phyloP scores from a whole-genome alignment of 257 asterid genomes.

The Schizonepeta tenuifolia region DNA sequence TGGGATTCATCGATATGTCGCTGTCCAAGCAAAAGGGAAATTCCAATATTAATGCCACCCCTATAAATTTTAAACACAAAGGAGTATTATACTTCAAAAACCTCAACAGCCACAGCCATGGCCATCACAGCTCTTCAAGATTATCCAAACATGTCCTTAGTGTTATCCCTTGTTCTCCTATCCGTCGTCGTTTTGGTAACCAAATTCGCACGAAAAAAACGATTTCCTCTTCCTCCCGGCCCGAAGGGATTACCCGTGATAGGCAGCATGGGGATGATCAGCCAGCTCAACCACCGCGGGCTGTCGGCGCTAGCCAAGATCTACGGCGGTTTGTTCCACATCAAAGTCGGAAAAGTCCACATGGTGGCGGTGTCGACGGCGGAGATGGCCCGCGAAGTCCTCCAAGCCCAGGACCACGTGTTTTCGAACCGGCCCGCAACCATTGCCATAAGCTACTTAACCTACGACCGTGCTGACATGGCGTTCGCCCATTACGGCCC shows the following conservation, averaged over 20 bases:
- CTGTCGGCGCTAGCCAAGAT: slow-evolving; percentile 60
- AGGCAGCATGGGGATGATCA: slow-evolving; percentile 66
- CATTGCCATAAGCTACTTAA: slow-evolving; percentile 59
- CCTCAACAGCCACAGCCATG: slow-evolving; percentile 16
- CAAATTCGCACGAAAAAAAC: not conserved
- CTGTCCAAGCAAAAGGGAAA: not conserved
- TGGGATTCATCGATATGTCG: not conserved
- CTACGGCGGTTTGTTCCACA: slow-evolving; percentile 73
- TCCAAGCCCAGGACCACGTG: slow-evolving; percentile 73
- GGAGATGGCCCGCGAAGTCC: slow-evolving; percentile 69
- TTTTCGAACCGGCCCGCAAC: slow-evolving; percentile 81
- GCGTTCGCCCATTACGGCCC: slow-evolving; percentile 90
- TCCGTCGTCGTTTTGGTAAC: slow-evolving; percentile 15
- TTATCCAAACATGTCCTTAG: slow-evolving; percentile 31
- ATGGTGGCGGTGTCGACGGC: slow-evolving; percentile 71
- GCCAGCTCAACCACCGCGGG: slow-evolving; percentile 71
- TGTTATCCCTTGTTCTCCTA: slow-evolving; percentile 7
- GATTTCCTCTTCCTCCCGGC: slow-evolving; percentile 59
- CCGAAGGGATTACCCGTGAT: slow-evolving; percentile 70
- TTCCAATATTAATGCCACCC: not conserved
- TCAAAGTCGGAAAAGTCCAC: slow-evolving; percentile 61
- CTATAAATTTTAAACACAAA: not conserved
- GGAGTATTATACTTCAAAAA: not conserved
- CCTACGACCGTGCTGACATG: slow-evolving; percentile 83
- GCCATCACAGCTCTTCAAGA: not conserved